Percentiles rank a stretch among this genome's conserved stretches.
Conservation (phyloP, 805 yeast species). For the Ogataea haglerorum region DNA sequence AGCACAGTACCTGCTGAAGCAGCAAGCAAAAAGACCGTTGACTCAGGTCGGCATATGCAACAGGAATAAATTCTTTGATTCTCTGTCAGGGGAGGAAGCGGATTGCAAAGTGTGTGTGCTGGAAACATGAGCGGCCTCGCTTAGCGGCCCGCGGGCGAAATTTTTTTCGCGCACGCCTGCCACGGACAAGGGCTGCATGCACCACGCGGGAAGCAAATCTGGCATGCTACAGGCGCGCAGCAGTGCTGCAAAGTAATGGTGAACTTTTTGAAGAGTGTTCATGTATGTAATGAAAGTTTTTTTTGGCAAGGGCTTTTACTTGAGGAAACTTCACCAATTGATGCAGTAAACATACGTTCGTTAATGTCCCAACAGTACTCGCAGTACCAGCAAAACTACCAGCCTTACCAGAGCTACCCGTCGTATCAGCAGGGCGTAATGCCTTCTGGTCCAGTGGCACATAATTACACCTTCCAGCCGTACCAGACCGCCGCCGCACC, state of each 20-base stretch:
- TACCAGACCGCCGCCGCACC: conserved; percentile 7
- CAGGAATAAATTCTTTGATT: neutral
- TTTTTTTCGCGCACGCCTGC: conserved; percentile 3
- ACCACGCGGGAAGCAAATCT: conserved; percentile 12
- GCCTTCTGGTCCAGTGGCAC: conserved; percentile 6
- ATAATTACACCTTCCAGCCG: conserved; percentile 7
- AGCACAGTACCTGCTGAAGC: too few relatives aligned
- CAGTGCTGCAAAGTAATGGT: conserved; percentile 8
- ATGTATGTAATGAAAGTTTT: conserved; percentile 11
- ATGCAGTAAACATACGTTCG: conserved; percentile 7
- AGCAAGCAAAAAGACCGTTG: neutral
- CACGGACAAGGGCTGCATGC: conserved; percentile 7
- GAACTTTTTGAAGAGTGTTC: conserved; percentile 6
- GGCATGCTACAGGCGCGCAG: conserved; percentile 13
- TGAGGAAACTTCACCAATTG: neutral
- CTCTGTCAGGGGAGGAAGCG: neutral
- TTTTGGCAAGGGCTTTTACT: conserved; percentile 1
- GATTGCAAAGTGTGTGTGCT: neutral
- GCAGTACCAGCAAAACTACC: conserved; percentile 12
- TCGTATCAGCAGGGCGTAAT: conserved; percentile 9
- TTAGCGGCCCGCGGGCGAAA: neutral
- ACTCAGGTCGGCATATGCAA: neutral
- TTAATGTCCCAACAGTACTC: conserved; percentile 15
- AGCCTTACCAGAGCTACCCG: conserved; percentile 12
- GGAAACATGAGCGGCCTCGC: neutral